Conservation (phyloP, 192 early-diverging fungal species). For the Phlyctochytrium arcticum region DNA sequence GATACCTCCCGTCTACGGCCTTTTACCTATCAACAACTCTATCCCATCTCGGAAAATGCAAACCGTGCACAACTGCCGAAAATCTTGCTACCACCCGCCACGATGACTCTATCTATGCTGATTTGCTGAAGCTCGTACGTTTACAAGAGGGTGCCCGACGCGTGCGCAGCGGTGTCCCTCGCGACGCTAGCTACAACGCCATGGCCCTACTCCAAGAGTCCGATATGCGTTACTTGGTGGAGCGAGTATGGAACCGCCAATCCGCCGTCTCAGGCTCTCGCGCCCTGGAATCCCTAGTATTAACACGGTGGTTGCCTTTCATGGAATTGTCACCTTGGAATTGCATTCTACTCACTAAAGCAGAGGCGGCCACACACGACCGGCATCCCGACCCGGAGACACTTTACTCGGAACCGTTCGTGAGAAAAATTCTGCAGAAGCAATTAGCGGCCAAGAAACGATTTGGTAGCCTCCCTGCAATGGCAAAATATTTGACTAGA, state of each 20-base stretch:
- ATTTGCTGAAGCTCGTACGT: slow-evolving; percentile 41
- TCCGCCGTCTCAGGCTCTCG: slow-evolving; percentile 38
- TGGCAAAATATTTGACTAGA: slow-evolving; percentile 44
- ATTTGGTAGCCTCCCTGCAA: slow-evolving; percentile 46
- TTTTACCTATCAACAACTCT: slow-evolving; percentile 61
- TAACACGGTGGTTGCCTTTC: slow-evolving; percentile 46
- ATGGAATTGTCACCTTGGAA: slow-evolving; percentile 52
- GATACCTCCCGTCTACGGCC: slow-evolving; percentile 53
- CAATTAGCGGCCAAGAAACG: slow-evolving; percentile 46
- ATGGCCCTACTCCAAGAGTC: slow-evolving; percentile 50
- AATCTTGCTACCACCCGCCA: slow-evolving; percentile 49
- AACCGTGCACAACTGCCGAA: slow-evolving; percentile 42
- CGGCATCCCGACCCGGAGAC: slow-evolving; percentile 18
- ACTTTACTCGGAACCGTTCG: slow-evolving; percentile 50
- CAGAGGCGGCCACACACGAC: slow-evolving; percentile 54
- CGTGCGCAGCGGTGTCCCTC: not conserved
- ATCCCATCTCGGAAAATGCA: slow-evolving; percentile 51
- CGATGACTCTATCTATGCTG: slow-evolving; percentile 48
- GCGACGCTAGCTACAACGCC: slow-evolving; percentile 38
- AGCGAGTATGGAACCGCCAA: slow-evolving; percentile 51
- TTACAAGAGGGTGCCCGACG: slow-evolving; percentile 41
- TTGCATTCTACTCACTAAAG: slow-evolving; percentile 50
- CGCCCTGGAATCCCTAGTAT: slow-evolving; percentile 38
- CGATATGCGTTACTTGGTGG: slow-evolving; percentile 53
- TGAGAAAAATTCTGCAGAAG: slow-evolving; percentile 44